Percentiles rank a stretch among this genome's conserved stretches.
Evolutionary conservation across 345 rosid genomes (phyloP).

Genomic region (Eucalyptus shirleyi): DNA sequence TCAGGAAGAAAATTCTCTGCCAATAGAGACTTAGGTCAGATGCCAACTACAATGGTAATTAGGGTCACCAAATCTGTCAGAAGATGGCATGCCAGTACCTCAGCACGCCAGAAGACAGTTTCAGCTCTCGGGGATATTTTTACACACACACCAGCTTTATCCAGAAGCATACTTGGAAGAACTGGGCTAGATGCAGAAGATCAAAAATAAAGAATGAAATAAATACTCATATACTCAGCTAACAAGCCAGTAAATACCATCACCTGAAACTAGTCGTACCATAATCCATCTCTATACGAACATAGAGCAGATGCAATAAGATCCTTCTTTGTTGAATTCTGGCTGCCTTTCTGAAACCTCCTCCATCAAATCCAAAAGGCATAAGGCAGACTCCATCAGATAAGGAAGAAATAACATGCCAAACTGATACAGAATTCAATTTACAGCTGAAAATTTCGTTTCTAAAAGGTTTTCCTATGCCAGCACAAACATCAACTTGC

Average conservation of each 20-base stretch:
- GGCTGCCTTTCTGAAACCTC: slow-evolving; percentile 29
- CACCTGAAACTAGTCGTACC: slow-evolving; percentile 19
- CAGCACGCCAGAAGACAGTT: slow-evolving; percentile 74
- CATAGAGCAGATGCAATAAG: slow-evolving; percentile 44
- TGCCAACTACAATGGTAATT: not conserved
- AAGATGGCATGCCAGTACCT: slow-evolving; percentile 30
- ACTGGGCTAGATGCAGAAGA: slow-evolving; percentile 29
- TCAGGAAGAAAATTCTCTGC: slow-evolving; percentile 94
- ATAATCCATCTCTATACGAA: slow-evolving; percentile 32
- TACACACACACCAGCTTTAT: slow-evolving; percentile 43
- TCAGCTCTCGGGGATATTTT: slow-evolving; percentile 50
- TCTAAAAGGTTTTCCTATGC: not conserved
- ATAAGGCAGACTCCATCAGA: not conserved
- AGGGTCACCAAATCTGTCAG: not conserved
- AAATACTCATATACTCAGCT: not conserved
- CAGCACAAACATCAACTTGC: not conserved
- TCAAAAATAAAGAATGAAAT: not conserved
- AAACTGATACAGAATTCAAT: not conserved
- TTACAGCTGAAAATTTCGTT: not conserved
- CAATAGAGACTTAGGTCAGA: not conserved
- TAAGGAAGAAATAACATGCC: not conserved
- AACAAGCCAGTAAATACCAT: not conserved
- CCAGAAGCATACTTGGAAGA: slow-evolving; percentile 34
- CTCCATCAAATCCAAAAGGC: not conserved
- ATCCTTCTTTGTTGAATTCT: slow-evolving; percentile 57